These are phyloP conservation scores for Trifolium repens DNA, from an alignment of 306 rosid species.

Conservation along the genomic window DNA sequence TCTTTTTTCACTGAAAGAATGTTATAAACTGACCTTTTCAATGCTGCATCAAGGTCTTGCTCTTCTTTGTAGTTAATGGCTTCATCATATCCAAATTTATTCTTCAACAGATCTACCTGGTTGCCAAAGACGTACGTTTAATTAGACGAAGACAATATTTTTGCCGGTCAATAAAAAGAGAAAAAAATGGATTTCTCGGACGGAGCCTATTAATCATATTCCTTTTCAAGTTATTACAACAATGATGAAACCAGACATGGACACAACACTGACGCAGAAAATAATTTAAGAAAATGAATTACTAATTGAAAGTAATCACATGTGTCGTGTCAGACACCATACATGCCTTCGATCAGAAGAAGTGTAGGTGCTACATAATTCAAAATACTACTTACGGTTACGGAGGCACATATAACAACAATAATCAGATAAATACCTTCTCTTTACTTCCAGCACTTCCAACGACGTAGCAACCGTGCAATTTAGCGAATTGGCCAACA, in stretches of 20 bases:
- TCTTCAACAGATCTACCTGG: slow-evolving; percentile 38
- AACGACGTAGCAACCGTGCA: slow-evolving; percentile 43
- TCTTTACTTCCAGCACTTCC: slow-evolving; percentile 58
- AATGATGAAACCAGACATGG: no score
- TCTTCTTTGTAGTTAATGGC: slow-evolving; percentile 51
- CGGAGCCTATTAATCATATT: no score
- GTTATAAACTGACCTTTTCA: slow-evolving; percentile 41
- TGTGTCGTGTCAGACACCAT: background rate
- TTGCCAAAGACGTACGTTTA: background rate
- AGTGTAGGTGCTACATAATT: no score
- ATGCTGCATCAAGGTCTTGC: slow-evolving; percentile 41
- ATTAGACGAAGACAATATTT: background rate
- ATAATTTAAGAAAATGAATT: background rate
- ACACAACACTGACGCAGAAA: no score
- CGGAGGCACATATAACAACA: slow-evolving; percentile 1
- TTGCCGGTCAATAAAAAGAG: background rate
- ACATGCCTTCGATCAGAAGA: background rate
- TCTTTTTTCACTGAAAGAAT: background rate
- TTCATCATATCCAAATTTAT: slow-evolving; percentile 42
- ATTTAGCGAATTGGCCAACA: slow-evolving; percentile 46
- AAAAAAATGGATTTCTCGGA: no score
- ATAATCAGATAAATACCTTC: slow-evolving; percentile 36
- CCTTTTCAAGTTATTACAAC: no score
- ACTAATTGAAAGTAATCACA: background rate
- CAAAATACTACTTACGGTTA: background rate